Base-by-base conservation (phyloP, 495 filamentous ascomycete species). In the Penicillium flavigenum region DNA sequence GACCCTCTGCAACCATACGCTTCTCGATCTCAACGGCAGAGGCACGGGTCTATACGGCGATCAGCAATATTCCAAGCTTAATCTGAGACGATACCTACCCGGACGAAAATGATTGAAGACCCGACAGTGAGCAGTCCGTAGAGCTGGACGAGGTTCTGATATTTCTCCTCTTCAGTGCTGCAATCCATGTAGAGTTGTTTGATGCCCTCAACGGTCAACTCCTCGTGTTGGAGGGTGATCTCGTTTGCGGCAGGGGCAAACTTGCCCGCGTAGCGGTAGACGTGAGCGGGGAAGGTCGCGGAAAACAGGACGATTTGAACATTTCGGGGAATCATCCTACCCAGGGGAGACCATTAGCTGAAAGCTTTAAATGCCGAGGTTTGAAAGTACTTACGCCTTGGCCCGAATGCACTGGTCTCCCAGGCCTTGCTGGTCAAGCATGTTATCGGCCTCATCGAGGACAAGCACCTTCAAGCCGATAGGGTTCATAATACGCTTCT, bases 171-270 rank as follows among this genome's bases (percentile, higher is more conserved):
- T 47, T 94, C 89, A 19, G 76, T 76, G 5, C 86, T 75, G 72
- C 91, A 96, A 69, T 99, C 95, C 72, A 99, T 89, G 66, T 91
- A 98, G 63, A 99, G 84, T 68, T 99, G 95, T 61, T 89, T 94
- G 70, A 99, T 99, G 6, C 94, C 93, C 65, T 95, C 90, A 55
- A 98, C 91, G 0, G 92, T 98, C 63, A 99, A 84, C 66, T 98
- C 92, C 63, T 95, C 86, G 43, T 91, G 86, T 61, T 87, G 84
- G 38, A 99, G 82, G 31, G 90, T 94, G 64, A 98, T 89, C 65
- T 91, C 79, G 73, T 96, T 95, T 19, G 94, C 87, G 12, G 85
- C 79, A 6, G 92, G 92, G 6, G 92, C 89, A 65, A 92, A 98
- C 48, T 77, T 78, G 29, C 78, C 72, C 5, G 93, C 94, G 64